Evolutionary conservation across 2,329 filamentous ascomycete species (phyloP).

Genomic region (Emergomyces africanus): DNA sequence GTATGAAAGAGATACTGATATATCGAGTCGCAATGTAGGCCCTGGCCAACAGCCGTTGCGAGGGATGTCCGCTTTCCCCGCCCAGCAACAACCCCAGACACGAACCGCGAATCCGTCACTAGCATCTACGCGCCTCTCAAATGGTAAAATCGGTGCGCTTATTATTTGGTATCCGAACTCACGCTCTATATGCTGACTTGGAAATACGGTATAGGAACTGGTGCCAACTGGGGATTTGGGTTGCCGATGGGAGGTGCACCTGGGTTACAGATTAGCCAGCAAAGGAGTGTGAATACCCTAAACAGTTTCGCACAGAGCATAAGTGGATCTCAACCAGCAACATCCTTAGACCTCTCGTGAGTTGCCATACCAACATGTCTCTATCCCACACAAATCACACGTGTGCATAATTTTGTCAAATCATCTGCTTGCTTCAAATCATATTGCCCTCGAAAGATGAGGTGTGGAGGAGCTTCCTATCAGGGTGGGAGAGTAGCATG

Average conservation of each 20-base stretch:
- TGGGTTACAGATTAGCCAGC: slow-evolving; percentile 37
- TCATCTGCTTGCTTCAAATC: background rate
- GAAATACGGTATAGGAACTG: slow-evolving; percentile 30
- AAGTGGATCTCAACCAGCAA: slow-evolving; percentile 39
- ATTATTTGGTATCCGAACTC: slow-evolving; percentile 4
- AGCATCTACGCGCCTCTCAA: slow-evolving; percentile 38
- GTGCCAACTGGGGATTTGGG: slow-evolving; percentile 46
- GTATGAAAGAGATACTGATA: slow-evolving; percentile 7
- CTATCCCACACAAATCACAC: background rate
- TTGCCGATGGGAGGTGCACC: slow-evolving; percentile 41
- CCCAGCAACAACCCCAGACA: slow-evolving; percentile 33
- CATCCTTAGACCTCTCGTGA: slow-evolving; percentile 45
- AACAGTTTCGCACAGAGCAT: slow-evolving; percentile 46
- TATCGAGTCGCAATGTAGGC: slow-evolving; percentile 22
- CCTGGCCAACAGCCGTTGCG: slow-evolving; percentile 39
- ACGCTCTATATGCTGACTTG: background rate
- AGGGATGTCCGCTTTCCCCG: slow-evolving; percentile 42
- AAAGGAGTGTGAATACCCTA: slow-evolving; percentile 38
- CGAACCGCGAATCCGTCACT: slow-evolving; percentile 36
- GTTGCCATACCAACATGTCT: slow-evolving; percentile 17
- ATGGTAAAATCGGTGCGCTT: slow-evolving; percentile 39
- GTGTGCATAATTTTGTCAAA: background rate
- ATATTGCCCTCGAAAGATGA: background rate
- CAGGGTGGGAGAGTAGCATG: slow-evolving; percentile 6
- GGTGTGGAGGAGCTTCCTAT: background rate